Percentiles rank a stretch among this genome's conserved stretches.
phyloP scores from a whole-genome alignment of 2,329 filamentous ascomycete genomes.

The Arthrocladium fulminans region DNA sequence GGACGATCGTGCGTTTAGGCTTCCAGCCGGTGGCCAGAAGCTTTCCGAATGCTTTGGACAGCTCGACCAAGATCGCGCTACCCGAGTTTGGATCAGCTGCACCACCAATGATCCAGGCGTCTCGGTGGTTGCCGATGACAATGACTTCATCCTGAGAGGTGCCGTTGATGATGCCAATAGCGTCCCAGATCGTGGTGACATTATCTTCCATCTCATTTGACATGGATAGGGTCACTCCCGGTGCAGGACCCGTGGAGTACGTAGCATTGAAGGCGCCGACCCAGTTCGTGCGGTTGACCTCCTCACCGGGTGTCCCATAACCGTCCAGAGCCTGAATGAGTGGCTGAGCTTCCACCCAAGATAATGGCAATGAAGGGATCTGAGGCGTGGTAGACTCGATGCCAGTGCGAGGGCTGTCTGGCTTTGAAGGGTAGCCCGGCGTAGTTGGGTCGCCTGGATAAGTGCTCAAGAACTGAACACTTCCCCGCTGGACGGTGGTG shows the following conservation, averaged over 20 bases:
- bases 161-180: constrained; percentile 86
- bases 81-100: constrained; percentile 76
- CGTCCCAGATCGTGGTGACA: constrained; percentile 78
- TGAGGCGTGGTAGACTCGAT: constrained; percentile 24
- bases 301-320: constrained; percentile 25
- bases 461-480: constrained; percentile 30
- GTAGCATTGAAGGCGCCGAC: constrained; percentile 27
- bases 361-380: constrained; percentile 29
- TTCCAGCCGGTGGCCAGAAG: constrained; percentile 69
- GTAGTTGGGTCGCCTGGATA: constrained; percentile 25
- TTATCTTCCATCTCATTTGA: constrained; percentile 51
- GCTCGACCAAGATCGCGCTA: constrained; percentile 69
- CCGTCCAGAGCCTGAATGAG: constrained; percentile 28
- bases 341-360: constrained; percentile 26
- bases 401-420: constrained; percentile 24
- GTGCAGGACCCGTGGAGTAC: constrained; percentile 26
- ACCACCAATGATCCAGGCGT: constrained; percentile 82
- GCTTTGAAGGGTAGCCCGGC: constrained; percentile 24
- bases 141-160: constrained; percentile 70
- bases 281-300: constrained; percentile 29
- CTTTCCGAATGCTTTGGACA: constrained; percentile 64
- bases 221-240: constrained; percentile 23
- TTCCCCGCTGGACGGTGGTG: constrained; percentile 38
- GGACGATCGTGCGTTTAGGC: constrained; percentile 80
- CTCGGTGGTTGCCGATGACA: constrained; percentile 83